Percentiles rank a stretch among this genome's conserved stretches.
phyloP scores from a whole-genome alignment of 139 green algal genomes.

The Chlorella sp. region DNA sequence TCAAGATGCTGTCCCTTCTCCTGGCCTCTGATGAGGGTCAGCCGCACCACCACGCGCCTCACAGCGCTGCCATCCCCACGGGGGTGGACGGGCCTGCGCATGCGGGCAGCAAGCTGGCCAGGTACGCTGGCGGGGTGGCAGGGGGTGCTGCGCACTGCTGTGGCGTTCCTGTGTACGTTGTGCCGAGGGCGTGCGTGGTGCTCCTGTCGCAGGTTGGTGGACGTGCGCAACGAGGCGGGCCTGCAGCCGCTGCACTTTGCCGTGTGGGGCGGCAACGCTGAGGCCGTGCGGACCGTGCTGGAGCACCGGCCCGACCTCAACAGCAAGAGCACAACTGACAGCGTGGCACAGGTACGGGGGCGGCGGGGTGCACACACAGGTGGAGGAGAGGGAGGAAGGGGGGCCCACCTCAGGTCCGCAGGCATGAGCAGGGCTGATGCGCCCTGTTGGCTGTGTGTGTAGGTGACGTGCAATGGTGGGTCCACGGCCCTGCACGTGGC shows the following conservation, averaged over 20 bases:
- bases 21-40: constrained; percentile 1
- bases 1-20: constrained; percentile 1
- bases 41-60: too few species aligned
- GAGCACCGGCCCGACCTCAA: constrained; percentile 1
- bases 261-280: constrained; percentile 2
- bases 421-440: too few species aligned
- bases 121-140: too few species aligned
- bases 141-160: too few species aligned
- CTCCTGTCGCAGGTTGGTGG: not conserved
- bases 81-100: not conserved
- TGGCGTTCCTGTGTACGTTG: not conserved
- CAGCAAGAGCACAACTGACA: not conserved
- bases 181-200: not conserved
- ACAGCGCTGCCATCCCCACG: too few species aligned
- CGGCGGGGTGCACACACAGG: too few species aligned
- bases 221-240: constrained; percentile 15
- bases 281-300: not conserved
- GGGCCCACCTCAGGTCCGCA: too few species aligned
- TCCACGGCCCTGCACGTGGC: constrained; percentile 9
- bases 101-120: too few species aligned
- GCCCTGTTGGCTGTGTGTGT: not conserved
- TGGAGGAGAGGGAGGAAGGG: too few species aligned
- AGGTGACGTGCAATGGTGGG: constrained; percentile 14
- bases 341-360: not conserved
- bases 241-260: constrained; percentile 11